Evolutionary conservation across 78 protist genomes (phyloP), one percentile per base, ranked within the genome.

Genomic region (Dictyostelium capitatum): DNA sequence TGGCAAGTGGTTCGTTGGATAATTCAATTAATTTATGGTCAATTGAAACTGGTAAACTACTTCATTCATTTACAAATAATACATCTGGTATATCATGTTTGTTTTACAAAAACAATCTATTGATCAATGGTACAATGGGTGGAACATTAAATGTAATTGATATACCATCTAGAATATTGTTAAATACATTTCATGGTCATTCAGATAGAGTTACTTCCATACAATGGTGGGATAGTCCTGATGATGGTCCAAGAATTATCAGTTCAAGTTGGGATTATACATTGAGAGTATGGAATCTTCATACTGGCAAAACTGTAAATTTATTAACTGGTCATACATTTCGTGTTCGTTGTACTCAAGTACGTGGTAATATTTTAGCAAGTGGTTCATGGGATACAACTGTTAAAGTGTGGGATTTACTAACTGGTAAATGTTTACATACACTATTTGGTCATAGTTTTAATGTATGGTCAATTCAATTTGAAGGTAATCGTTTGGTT

Each of bases 381-480:
- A 69, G 82, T 20, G 95, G 95, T 4, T 81, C 90, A 20, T 83
- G 89, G 91, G 96, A 92, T 43, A 83, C 79, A 0, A 80, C 96
- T 0, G 84, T 83, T 3, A 46, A 62, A 47, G 79, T 92, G 9
- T 92, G 96, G 96, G 96, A 92, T 43, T 67, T 92, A 11, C 7
- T 82, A 4, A 89, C 85, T 30, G 89, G 89, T 20, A 89, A 79
- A 57, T 81, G 94, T 30, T 57, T 89, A 17, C 94, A 89, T n/a
- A 89, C 94, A 10, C 57, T 89, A 23, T 53, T 48, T 72, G 94
- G 94, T 30, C 94, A 89, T 25, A 89, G 83, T 62, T 85, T 85
- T 30, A 75, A 80, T 78, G 94, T 80, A 47, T 80, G 90, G 89
- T 41, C 78, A 32, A 30, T 89, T 10, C 94, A 89, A 65, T 72